phyloP scores from a whole-genome alignment of 2,329 filamentous ascomycete genomes.

The Cercospora canescens region DNA sequence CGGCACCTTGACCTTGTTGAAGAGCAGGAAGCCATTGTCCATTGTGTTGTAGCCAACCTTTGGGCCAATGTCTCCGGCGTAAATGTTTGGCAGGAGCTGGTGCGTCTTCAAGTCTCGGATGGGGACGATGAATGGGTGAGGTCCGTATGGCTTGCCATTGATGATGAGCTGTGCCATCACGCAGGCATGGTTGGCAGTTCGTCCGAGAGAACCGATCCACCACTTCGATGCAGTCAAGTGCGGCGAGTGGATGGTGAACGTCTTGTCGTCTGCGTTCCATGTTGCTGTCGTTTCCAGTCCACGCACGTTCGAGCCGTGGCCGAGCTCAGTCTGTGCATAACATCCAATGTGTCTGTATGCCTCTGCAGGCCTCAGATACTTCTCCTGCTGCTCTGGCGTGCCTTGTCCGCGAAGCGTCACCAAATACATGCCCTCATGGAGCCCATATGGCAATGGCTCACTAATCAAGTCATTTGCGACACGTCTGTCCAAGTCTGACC shows the following conservation, averaged over 20 bases:
- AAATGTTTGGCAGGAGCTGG: slow-evolving; percentile 65
- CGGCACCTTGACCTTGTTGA: slow-evolving; percentile 75
- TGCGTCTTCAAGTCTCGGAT: slow-evolving; percentile 71
- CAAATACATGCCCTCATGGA: slow-evolving; percentile 72
- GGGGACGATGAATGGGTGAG: slow-evolving; percentile 77
- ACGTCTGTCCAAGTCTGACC: slow-evolving; percentile 64
- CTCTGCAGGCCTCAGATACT: slow-evolving; percentile 68
- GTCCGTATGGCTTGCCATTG: slow-evolving; percentile 67
- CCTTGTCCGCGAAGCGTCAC: slow-evolving; percentile 71
- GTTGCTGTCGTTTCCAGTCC: slow-evolving; percentile 72
- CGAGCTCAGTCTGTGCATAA: slow-evolving; percentile 79
- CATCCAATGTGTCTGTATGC: slow-evolving; percentile 74
- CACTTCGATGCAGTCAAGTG: slow-evolving; percentile 75
- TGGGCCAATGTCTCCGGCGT: slow-evolving; percentile 78
- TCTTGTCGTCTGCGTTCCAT: slow-evolving; percentile 72
- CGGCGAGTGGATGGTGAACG: slow-evolving; percentile 73
- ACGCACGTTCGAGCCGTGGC: slow-evolving; percentile 75
- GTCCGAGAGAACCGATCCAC: slow-evolving; percentile 80
- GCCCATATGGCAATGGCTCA: slow-evolving; percentile 72
- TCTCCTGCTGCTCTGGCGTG: slow-evolving; percentile 70
- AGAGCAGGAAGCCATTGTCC: slow-evolving; percentile 78
- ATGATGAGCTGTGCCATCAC: slow-evolving; percentile 77
- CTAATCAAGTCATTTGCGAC: slow-evolving; percentile 68
- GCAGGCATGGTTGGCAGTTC: slow-evolving; percentile 73
- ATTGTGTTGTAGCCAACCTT: slow-evolving; percentile 68